Conservation (phyloP, 345 rosid species). For the Fremontodendron californicum region DNA sequence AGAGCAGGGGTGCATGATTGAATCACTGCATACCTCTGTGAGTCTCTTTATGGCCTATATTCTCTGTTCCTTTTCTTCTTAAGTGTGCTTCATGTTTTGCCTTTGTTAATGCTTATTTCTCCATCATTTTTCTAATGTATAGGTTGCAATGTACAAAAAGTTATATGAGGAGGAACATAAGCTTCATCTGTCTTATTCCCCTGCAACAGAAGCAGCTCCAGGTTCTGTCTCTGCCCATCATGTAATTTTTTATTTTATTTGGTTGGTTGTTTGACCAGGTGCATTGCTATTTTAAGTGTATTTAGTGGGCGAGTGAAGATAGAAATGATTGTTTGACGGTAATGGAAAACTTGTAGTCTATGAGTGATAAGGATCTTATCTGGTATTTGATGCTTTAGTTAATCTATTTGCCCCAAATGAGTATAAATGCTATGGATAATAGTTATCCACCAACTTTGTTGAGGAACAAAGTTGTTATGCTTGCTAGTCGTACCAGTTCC, state of each 20-base stretch:
- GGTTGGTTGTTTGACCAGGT: not conserved
- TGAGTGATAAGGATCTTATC: not conserved
- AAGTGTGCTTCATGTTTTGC: not conserved
- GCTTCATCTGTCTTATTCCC: slow-evolving; percentile 45
- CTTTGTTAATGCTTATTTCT: not conserved
- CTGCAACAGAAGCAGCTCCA: slow-evolving; percentile 36
- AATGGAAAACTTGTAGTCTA: not conserved
- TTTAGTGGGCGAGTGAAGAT: not conserved
- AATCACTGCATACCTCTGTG: slow-evolving; percentile 88
- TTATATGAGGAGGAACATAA: slow-evolving; percentile 90
- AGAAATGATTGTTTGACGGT: not conserved
- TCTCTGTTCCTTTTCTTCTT: not conserved
- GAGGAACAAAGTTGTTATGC: not conserved
- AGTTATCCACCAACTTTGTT: not conserved
- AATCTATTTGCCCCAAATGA: not conserved
- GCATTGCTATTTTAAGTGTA: not conserved
- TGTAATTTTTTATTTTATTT: not conserved
- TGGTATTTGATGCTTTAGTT: not conserved
- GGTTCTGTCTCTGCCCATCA: slow-evolving; percentile 42
- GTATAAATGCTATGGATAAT: not conserved
- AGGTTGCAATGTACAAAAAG: slow-evolving; percentile 95
- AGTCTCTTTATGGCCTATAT: slow-evolving; percentile 24
- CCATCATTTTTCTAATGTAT: slow-evolving; percentile 3
- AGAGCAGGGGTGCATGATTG: slow-evolving; percentile 88
- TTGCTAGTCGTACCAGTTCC: not conserved